Evolutionary conservation across 805 yeast species (phyloP), one percentile per base, ranked within the genome.

Genomic region (Candida hispaniensis): DNA sequence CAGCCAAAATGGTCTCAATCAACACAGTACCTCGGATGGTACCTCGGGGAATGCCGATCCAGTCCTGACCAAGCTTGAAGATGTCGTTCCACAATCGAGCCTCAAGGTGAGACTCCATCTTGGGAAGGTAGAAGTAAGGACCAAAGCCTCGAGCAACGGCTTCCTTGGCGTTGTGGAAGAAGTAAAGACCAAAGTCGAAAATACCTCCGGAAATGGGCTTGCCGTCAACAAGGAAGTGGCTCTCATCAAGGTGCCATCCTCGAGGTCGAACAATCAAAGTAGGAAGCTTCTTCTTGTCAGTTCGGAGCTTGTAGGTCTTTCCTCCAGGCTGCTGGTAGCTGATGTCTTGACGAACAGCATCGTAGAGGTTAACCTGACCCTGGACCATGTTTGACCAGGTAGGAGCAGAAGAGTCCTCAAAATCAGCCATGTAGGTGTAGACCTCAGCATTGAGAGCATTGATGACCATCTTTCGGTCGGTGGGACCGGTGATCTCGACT

Each of bases 401-500:
- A 29, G 82, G 82, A 21, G 81, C 71, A 52, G 71, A 64, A 14
- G 80, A 73, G 55, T 75, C 82, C 59, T 76, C 82, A 44, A 75
- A 75, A 53, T 76, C 82, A 38, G 79, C 74, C 82, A 75, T 76
- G 59, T 75, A 76, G 29, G 81, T 74, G 49, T 74, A 77, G 29
- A 75, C 82, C 26, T 65, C 64, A 10, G 80, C 66, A 59, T 75
- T 75, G 50, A 75, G 66, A 21, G 82, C 82, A 46, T 75, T 75
- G 60, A 75, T 73, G 40, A 75, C 80, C 82, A 75, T 75, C 55
- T 75, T 75, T 42, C 81, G 65, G 56, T 75, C 82, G 29, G 80
- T 73, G 28, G 82, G 82, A 23, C 83, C 83, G 30, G 82, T 75
- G 58, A 75, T 75, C 55, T 75, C 82, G 39, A 73, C 80, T 47